A percentile compares a stretch with the other conserved stretches of the same genome.
These are phyloP conservation scores for Fusarium irregulare DNA, from an alignment of 2,329 filamentous ascomycete species.

Conservation along the genomic window DNA sequence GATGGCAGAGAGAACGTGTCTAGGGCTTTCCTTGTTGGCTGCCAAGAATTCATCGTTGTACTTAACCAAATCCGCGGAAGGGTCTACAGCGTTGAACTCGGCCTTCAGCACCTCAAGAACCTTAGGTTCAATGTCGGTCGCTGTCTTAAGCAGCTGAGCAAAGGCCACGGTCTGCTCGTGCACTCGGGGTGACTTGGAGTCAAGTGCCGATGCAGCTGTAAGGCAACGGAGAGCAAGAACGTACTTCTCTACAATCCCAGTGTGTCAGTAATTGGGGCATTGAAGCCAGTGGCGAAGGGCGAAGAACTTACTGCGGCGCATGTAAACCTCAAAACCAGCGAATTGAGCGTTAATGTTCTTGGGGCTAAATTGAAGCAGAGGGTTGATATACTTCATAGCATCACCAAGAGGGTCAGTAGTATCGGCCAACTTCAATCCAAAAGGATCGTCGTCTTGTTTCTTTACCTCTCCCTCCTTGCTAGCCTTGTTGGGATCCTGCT, in stretches of 20 bases:
- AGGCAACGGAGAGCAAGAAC: constrained; percentile 89
- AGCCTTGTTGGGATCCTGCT: constrained; percentile 86
- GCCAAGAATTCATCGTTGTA: constrained; percentile 75
- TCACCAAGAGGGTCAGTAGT: constrained; percentile 87
- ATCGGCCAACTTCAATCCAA: constrained; percentile 81
- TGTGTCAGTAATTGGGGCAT: not conserved
- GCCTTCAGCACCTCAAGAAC: constrained; percentile 76
- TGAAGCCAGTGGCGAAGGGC: not conserved
- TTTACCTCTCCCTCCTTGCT: constrained; percentile 72
- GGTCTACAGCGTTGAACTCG: constrained; percentile 71
- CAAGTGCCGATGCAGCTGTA: constrained; percentile 75
- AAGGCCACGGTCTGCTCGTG: constrained; percentile 80
- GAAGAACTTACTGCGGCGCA: constrained; percentile 77
- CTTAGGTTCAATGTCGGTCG: constrained; percentile 70
- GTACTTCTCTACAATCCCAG: constrained; percentile 74
- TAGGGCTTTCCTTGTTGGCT: constrained; percentile 70
- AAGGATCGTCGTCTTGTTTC: constrained; percentile 91
- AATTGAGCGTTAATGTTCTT: constrained; percentile 84
- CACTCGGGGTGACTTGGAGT: constrained; percentile 76
- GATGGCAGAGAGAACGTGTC: constrained; percentile 73
- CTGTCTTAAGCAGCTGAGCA: constrained; percentile 68
- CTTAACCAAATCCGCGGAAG: constrained; percentile 67
- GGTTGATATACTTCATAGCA: constrained; percentile 85
- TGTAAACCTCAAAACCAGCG: constrained; percentile 89
- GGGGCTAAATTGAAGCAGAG: constrained; percentile 84